Conservation (phyloP, 2,329 filamentous ascomycete species). For the Colletotrichum tabaci region DNA sequence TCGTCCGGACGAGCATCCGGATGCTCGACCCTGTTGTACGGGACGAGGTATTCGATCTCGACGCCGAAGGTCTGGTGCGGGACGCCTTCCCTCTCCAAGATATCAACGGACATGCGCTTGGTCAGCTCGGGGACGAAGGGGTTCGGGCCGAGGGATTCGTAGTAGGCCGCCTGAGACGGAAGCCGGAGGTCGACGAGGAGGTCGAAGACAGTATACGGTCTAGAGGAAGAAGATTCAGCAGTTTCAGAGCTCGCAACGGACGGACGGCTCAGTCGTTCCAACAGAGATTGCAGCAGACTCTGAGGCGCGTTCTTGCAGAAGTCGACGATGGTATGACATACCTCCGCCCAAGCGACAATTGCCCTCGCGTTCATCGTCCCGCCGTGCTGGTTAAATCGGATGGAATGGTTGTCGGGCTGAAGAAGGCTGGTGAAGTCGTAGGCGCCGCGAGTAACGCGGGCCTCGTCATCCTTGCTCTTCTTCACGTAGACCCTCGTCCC, state of each 20-base stretch:
- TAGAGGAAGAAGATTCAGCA: neutral
- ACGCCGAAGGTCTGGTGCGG: conserved; percentile 35
- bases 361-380: conserved; percentile 25
- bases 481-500: neutral
- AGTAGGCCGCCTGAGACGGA: conserved; percentile 13
- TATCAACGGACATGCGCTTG: neutral
- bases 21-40: neutral
- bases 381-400: conserved; percentile 28
- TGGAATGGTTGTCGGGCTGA: neutral
- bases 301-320: conserved; percentile 13
- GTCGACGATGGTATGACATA: conserved; percentile 24
- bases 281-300: neutral
- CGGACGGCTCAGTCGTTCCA: neutral
- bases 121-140: conserved; percentile 22
- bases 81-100: neutral
- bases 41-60: conserved; percentile 35
- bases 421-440: conserved; percentile 23
- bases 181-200: conserved; percentile 18
- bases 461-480: neutral
- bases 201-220: neutral
- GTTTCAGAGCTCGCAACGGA: neutral
- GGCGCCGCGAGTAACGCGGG: neutral
- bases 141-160: neutral
- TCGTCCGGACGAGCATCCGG: neutral
- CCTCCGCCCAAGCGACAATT: conserved; percentile 24